A percentile compares a stretch with the other conserved stretches of the same genome.
phyloP scores from a whole-genome alignment of 805 yeast species.

The Ogataea ganodermae region DNA sequence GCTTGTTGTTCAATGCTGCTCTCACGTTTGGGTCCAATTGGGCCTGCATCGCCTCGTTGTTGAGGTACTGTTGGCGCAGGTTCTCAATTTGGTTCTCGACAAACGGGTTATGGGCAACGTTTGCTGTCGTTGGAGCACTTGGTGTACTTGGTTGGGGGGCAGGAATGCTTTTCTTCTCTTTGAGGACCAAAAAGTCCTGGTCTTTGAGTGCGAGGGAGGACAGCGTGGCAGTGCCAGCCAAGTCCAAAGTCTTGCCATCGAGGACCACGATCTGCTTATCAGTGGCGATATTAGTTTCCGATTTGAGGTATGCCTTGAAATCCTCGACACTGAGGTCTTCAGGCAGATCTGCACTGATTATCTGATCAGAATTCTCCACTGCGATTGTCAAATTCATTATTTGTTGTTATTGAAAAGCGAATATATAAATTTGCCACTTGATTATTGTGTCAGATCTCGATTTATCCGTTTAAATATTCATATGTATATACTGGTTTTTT shows the following conservation, averaged over 20 bases:
- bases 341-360: conserved; percentile 62
- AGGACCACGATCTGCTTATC: conserved; percentile 49
- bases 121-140: conserved; percentile 15
- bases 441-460: background rate
- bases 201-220: conserved; percentile 50
- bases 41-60: conserved; percentile 37
- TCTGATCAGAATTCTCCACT: conserved; percentile 48
- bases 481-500: background rate
- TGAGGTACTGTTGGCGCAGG: conserved; percentile 49
- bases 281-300: conserved; percentile 60
- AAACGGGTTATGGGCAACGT: conserved; percentile 12
- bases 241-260: conserved; percentile 44
- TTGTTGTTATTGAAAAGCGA: background rate
- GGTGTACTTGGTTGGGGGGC: conserved; percentile 30
- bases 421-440: background rate
- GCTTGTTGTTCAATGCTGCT: conserved; percentile 22
- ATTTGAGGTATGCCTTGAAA: conserved; percentile 69
- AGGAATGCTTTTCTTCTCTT: conserved; percentile 25
- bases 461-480: no score
- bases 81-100: conserved; percentile 44
- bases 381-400: conserved; percentile 57
- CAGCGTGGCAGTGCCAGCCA: conserved; percentile 40
- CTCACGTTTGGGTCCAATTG: conserved; percentile 31
- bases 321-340: conserved; percentile 65
- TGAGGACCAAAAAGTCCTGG: conserved; percentile 57